Evolutionary conservation across 768 basidiomycete species (phyloP).

Genomic region (Mycena olivaceomarginata): DNA sequence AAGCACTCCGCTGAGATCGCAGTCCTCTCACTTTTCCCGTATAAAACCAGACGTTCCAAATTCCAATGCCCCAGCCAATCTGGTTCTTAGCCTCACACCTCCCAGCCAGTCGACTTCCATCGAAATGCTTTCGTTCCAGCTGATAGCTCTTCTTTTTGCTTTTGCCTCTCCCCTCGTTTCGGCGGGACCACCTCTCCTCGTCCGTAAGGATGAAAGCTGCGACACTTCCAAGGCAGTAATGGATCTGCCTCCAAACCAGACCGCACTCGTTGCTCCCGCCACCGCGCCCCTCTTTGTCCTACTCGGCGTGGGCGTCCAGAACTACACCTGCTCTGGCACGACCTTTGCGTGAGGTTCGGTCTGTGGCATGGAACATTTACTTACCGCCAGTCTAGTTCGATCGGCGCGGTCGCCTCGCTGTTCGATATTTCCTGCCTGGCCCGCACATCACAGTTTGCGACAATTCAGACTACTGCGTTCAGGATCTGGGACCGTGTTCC

Average conservation of each 20-base stretch:
- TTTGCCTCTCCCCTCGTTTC: too few species aligned
- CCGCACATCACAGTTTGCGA: conserved; percentile 43
- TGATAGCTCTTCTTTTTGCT: too few species aligned
- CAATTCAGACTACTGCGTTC: conserved; percentile 10
- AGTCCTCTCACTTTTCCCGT: too few species aligned
- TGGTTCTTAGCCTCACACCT: too few species aligned
- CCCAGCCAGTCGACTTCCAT: too few species aligned
- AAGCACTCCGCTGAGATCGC: too few species aligned
- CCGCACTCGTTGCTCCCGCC: background rate
- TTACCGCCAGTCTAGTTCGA: background rate
- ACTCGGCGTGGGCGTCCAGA: conserved; percentile 67
- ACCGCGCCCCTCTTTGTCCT: background rate
- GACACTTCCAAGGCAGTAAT: background rate
- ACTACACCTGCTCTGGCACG: conserved; percentile 67
- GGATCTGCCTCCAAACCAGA: background rate
- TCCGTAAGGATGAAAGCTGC: too few species aligned
- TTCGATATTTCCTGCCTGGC: conserved; percentile 65
- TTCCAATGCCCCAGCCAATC: too few species aligned
- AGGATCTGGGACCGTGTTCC: conserved; percentile 43
- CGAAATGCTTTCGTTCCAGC: too few species aligned
- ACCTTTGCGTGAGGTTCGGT: conserved; percentile 54
- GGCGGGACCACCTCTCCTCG: too few species aligned
- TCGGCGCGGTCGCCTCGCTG: conserved; percentile 49
- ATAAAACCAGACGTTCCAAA: too few species aligned
- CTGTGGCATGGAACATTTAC: background rate